Evolutionary conservation across 176 grass and related monocot genomes (phyloP), one percentile per base, ranked within the genome.

Genomic region (Musa acuminata): DNA sequence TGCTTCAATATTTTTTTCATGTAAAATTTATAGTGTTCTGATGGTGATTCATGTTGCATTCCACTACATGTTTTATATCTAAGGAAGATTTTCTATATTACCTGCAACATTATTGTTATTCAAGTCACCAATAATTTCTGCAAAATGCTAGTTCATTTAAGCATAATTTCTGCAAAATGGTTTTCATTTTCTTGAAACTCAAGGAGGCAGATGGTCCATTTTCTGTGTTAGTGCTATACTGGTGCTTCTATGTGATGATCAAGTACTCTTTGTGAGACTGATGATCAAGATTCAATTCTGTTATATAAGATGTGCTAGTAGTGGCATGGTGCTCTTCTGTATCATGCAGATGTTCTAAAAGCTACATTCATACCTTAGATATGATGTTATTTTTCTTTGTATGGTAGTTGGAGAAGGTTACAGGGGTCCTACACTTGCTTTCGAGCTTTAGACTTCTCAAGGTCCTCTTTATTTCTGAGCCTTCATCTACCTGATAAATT

Each of bases 1-100:
- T 53, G 71, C 71, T 53, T 75, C 55, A 53, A 78, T 73, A 12
- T 49, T 53, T 62, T 64, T 72, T 57, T 16, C 23, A 58, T 65
- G n/a, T 63, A 67, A 58, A 29, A 35, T 23, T 26, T 53, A 67
- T 77, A 12, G 8, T n/a, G 21, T 52, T 14, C 22, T 67, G n/a
- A 11, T 27, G 13, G 10, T 66, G 51, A 66, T 53, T 67, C 2
- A 29, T 67, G 7, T 5, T 67, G 26, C 64, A 11, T 2, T 67
- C 13, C 35, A 43, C 35, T 43, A 43, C 35, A 5, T 43, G 13
- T 67, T 67, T 35, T 3, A 14, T 29, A 4, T 22, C 0, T 13
- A 35, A 13, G 25, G 11, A 65, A 25, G 8, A 26, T n/a, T 13
- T 65, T 26, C 19, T 65, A 43, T 27, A 26, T 27, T 3, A 11